A percentile compares a stretch with the other conserved stretches of the same genome.
Evolutionary conservation across 768 basidiomycete species (phyloP).

Genomic region (Pholiota conissans): DNA sequence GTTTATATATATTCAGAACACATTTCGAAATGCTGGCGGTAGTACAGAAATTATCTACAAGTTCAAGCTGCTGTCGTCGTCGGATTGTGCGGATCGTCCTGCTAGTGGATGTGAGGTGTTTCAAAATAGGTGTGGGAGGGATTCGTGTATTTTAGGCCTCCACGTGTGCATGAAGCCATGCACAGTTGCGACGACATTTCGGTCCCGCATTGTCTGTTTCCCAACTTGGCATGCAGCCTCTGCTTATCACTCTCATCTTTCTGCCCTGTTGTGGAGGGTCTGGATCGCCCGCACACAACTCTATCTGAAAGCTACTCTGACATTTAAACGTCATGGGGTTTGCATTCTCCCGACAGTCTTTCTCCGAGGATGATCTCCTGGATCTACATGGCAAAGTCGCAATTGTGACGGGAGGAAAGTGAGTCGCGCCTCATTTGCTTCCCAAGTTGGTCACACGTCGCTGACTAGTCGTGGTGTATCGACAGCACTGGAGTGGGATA

Average conservation of each 20-base stretch:
- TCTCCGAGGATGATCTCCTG: conserved; percentile 39
- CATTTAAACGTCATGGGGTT: not conserved
- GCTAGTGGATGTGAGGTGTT: no score
- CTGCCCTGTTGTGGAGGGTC: no score
- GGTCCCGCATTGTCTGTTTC: not conserved
- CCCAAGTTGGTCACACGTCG: not conserved
- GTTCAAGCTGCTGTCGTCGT: no score
- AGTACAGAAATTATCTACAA: no score
- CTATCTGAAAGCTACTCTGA: not conserved
- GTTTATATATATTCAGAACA: no score
- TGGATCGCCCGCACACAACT: not conserved
- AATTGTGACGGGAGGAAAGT: conserved; percentile 53
- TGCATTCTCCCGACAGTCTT: not conserved
- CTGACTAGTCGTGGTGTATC: no score
- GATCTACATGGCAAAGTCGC: conserved; percentile 46
- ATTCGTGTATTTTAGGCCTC: not conserved
- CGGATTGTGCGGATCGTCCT: no score
- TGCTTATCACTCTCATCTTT: no score
- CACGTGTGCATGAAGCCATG: not conserved
- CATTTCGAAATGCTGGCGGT: no score
- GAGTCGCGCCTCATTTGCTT: conserved; percentile 9
- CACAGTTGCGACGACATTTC: not conserved
- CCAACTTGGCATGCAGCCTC: no score
- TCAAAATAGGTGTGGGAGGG: not conserved
- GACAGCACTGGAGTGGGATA: conserved; percentile 38